Percentiles rank a stretch among this genome's conserved stretches.
phyloP scores from a whole-genome alignment of 2,329 filamentous ascomycete species.

The Diaporthe aspalathi region DNA sequence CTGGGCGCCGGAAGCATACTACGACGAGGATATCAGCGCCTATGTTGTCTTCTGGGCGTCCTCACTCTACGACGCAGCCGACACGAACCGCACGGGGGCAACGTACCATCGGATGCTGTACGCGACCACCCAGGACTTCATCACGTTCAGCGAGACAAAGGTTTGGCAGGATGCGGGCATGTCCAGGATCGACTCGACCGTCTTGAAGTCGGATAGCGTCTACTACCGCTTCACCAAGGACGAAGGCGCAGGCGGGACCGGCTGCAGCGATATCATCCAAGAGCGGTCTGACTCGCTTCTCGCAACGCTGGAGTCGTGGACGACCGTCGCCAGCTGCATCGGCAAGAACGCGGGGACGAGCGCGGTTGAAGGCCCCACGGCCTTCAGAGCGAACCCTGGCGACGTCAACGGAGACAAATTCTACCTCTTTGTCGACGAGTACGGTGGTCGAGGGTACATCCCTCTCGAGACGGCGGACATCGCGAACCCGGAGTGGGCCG shows the following conservation, averaged over 20 bases:
- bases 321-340: conserved; percentile 59
- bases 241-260: conserved; percentile 60
- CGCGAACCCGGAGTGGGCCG: conserved; percentile 59
- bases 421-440: conserved; percentile 68
- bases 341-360: conserved; percentile 60
- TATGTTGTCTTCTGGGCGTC: conserved; percentile 54
- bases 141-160: conserved; percentile 59
- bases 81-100: conserved; percentile 53
- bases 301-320: conserved; percentile 56
- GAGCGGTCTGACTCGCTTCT: conserved; percentile 58
- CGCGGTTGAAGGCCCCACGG: conserved; percentile 63
- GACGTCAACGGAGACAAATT: conserved; percentile 64
- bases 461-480: conserved; percentile 64
- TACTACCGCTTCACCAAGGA: conserved; percentile 69
- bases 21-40: conserved; percentile 49
- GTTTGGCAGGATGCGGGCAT: conserved; percentile 64
- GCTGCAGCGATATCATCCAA: conserved; percentile 66
- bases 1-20: conserved; percentile 55
- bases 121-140: conserved; percentile 61
- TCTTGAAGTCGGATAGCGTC: conserved; percentile 53
- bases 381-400: conserved; percentile 61
- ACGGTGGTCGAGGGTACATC: conserved; percentile 62
- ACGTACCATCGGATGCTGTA: conserved; percentile 66
- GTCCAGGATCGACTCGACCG: conserved; percentile 65
- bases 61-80: conserved; percentile 54